Base-by-base conservation (phyloP, 176 grass and related monocot species). In the Ensete ventricosum region DNA sequence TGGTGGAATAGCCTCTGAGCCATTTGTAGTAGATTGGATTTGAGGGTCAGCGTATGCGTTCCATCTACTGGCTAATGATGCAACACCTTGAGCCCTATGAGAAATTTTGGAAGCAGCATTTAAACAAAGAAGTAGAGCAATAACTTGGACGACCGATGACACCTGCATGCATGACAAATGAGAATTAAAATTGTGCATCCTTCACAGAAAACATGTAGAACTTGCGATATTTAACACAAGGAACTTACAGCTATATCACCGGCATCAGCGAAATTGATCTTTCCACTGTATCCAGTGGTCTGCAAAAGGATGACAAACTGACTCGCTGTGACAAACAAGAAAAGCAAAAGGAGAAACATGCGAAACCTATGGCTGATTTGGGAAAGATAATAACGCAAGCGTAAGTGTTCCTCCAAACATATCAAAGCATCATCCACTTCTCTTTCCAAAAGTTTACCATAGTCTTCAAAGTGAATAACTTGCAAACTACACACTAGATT, bases 321-420 rank as follows among this genome's bases (percentile, higher is more conserved):
- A 75, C 88, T 85, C 57, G 83, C 77, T 50, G 90, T 97, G 10
- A 97, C 90, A 65, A 79, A 83, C 34, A 83, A 58, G 78, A 97
- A 93, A 55, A 93, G 67, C 55, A 93, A 75, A 59, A 97, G 50
- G 70, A 97, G 87, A 77, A 97, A 93, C 77, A 97, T 87, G 22
- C 93, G 79, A 75, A 97, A 91, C 16, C 90, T 81, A 82, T 93
- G 93, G 52, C 93, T 97, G 77, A 97, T 97, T 73, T 92, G 93
- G 62, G 81, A 85, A 14, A 97, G 85, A 12, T 97, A 90, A 67
- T 86, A 83, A 21, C 85, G 85, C 43, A 93, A 86, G 73, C 85
- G 86, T 50, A 83, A 54, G 76, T 97, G 93, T 76, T 97, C 93
- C 78, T 90, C 85, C 71, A 97, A 29, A 83, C 86, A 93, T 16